These are phyloP conservation scores for Calonectria multiphialidica DNA, from an alignment of 2,329 filamentous ascomycete species.

Conservation along the genomic window DNA sequence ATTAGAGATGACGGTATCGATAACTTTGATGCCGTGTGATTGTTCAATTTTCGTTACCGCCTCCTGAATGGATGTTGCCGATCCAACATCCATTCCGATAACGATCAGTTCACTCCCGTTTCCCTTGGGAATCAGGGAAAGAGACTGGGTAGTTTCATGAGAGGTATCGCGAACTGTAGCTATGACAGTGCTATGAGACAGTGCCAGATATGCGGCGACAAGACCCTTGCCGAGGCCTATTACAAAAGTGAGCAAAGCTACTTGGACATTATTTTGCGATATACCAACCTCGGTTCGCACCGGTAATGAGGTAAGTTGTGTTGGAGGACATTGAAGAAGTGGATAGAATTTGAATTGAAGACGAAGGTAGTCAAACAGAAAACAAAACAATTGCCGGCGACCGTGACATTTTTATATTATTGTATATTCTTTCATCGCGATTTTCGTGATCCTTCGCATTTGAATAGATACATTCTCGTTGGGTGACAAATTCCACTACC, in stretches of 20 bases:
- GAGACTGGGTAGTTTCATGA: not conserved
- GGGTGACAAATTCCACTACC: not conserved
- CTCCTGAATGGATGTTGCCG: not conserved
- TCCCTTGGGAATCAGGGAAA: not conserved
- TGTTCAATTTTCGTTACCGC: not conserved
- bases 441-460: not conserved
- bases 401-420: not conserved
- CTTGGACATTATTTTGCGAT: not conserved
- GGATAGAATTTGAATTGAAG: too few relatives aligned
- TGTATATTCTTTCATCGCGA: not conserved
- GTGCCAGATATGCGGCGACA: not conserved
- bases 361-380: not conserved
- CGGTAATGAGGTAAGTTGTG: not conserved
- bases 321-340: not conserved
- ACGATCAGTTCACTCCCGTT: not conserved
- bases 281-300: not conserved
- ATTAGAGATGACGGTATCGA: not conserved
- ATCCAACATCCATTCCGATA: not conserved
- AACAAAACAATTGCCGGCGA: not conserved
- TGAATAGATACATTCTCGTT: not conserved
- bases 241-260: not conserved
- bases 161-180: not conserved
- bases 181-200: not conserved
- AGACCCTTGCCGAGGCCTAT: not conserved
- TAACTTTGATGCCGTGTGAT: not conserved